Percentiles rank a stretch among this genome's conserved stretches.
Conservation (phyloP, 148 eudicot genomes). For the Euryodendron excelsum region DNA sequence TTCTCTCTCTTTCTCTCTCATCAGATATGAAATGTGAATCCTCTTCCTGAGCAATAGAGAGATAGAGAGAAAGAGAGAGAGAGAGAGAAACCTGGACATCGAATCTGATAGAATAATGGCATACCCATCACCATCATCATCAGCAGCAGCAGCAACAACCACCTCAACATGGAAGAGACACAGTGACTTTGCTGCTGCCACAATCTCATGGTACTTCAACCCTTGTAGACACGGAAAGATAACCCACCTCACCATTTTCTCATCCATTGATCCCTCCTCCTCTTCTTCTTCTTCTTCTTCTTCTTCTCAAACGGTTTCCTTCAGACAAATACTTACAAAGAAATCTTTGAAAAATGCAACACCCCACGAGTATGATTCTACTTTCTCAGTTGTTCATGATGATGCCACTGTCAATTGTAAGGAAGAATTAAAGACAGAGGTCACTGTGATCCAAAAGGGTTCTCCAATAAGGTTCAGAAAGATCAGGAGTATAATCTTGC, state of each 20-base stretch:
- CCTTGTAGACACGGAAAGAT: not conserved
- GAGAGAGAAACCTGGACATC: not conserved
- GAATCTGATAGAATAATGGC: not conserved
- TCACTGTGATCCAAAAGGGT: not conserved
- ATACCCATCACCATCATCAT: not conserved
- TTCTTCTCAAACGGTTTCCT: not conserved
- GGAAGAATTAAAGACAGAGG: not conserved
- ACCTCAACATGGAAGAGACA: not conserved
- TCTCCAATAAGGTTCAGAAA: constrained; percentile 14
- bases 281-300: not conserved
- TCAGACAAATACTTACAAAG: not conserved
- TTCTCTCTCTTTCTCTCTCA: too few relatives aligned
- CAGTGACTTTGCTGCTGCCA: not conserved
- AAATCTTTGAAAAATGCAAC: constrained; percentile 2
- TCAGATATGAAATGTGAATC: too few relatives aligned
- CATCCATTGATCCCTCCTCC: not conserved
- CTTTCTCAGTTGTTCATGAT: not conserved
- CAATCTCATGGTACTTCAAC: not conserved
- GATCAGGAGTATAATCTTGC: constrained; percentile 55
- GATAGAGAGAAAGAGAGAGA: too few relatives aligned
- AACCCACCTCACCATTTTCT: constrained; percentile 14
- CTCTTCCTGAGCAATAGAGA: not conserved
- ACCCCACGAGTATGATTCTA: not conserved
- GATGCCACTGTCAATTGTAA: not conserved
- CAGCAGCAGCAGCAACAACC: not conserved